phyloP scores from a whole-genome alignment of 2,329 filamentous ascomycete species.

The Leptodontidium sp. region DNA sequence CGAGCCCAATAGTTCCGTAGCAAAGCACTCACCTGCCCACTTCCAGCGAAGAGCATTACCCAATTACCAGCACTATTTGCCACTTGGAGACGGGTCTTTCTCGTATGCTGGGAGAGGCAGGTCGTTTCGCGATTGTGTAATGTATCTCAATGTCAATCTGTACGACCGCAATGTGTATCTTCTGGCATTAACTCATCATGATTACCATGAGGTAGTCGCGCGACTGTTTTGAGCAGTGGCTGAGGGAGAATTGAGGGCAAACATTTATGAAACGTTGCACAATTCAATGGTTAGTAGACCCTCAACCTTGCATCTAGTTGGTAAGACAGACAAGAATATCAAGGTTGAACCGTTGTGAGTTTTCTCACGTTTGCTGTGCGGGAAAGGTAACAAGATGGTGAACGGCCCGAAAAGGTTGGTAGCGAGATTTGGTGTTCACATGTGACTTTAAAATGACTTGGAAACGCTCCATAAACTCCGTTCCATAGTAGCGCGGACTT shows the following conservation, averaged over 20 bases:
- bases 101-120: neutral
- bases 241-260: neutral
- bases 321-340: no score
- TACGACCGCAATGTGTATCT: no score
- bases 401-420: neutral
- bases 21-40: neutral
- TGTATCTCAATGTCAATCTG: neutral
- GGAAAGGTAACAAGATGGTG: no score
- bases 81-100: no score
- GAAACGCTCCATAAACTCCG: neutral
- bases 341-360: no score
- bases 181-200: neutral
- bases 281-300: no score
- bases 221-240: neutral
- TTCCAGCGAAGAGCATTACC: no score
- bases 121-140: neutral
- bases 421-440: neutral
- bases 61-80: no score
- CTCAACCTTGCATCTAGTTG: no score
- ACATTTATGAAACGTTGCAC: no score
- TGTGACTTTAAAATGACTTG: neutral
- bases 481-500: neutral
- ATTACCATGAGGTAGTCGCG: neutral
- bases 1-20: neutral
- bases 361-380: no score